Evolutionary conservation across 176 grass and related monocot species (phyloP).

Genomic region (Musa schizocarpa): DNA sequence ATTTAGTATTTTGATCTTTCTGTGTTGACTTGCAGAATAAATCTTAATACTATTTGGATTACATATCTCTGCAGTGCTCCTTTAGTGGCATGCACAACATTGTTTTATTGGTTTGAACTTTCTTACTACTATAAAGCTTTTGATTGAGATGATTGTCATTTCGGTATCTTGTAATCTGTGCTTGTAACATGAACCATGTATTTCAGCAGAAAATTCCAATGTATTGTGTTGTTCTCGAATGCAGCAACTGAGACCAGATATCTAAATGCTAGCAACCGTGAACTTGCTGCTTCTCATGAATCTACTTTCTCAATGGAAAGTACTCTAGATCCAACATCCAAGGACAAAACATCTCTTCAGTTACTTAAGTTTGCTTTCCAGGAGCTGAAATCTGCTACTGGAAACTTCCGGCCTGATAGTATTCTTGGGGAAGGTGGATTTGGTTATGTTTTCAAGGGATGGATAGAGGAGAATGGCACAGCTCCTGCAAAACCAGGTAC

Average conservation of each 20-base stretch:
- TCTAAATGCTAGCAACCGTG: conserved; percentile 64
- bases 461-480: conserved; percentile 83
- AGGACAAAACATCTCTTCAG: conserved; percentile 49
- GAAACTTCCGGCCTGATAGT: conserved; percentile 95
- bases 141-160: background rate
- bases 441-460: conserved; percentile 96
- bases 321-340: conserved; percentile 29
- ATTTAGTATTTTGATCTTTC: background rate
- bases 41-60: background rate
- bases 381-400: conserved; percentile 88
- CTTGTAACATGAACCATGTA: background rate
- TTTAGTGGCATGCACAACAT: background rate
- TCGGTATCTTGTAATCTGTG: background rate
- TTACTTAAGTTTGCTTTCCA: conserved; percentile 92
- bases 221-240: conserved; percentile 6
- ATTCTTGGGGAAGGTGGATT: conserved; percentile 99
- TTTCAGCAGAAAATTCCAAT: background rate
- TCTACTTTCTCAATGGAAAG: conserved; percentile 43
- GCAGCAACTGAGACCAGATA: conserved; percentile 60
- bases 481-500: conserved; percentile 87
- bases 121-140: background rate
- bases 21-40: background rate
- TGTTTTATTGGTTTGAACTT: background rate
- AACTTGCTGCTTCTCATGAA: conserved; percentile 45
- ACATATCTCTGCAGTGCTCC: background rate